These are phyloP conservation scores for Neoboletus brunneissimus DNA, from an alignment of 768 basidiomycete species.

Conservation along the genomic window DNA sequence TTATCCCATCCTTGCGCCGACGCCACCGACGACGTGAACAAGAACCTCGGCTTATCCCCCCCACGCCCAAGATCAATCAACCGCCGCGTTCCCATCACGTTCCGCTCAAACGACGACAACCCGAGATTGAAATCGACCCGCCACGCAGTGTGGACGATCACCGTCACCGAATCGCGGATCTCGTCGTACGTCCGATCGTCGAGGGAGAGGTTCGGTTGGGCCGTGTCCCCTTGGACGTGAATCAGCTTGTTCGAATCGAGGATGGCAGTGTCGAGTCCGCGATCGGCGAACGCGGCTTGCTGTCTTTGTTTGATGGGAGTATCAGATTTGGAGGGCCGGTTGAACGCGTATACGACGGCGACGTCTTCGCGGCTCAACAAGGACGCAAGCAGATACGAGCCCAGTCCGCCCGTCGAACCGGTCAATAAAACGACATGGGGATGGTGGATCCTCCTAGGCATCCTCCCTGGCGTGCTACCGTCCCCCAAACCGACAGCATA, in stretches of 20 bases:
- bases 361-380: slow-evolving; percentile 36
- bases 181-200: not conserved
- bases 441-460: too few species aligned
- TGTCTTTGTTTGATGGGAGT: slow-evolving; percentile 20
- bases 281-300: slow-evolving; percentile 13
- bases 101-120: slow-evolving; percentile 48
- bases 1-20: slow-evolving; percentile 23
- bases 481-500: slow-evolving; percentile 28
- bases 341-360: slow-evolving; percentile 27
- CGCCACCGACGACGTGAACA: slow-evolving; percentile 42
- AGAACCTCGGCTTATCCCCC: slow-evolving; percentile 30
- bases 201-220: slow-evolving; percentile 24
- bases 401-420: slow-evolving; percentile 36
- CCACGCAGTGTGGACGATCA: slow-evolving; percentile 49
- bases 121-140: slow-evolving; percentile 50
- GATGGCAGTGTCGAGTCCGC: slow-evolving; percentile 26
- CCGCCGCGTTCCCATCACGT: slow-evolving; percentile 42
- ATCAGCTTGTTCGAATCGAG: slow-evolving; percentile 28
- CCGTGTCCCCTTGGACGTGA: slow-evolving; percentile 28
- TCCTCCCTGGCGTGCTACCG: not conserved
- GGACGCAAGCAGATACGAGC: slow-evolving; percentile 35
- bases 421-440: slow-evolving; percentile 32
- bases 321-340: slow-evolving; percentile 21
- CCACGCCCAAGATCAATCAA: slow-evolving; percentile 26
- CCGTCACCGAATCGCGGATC: not conserved